Evolutionary conservation across 129 eudicot genomes (phyloP).

Genomic region (Helianthus tuberosus): DNA sequence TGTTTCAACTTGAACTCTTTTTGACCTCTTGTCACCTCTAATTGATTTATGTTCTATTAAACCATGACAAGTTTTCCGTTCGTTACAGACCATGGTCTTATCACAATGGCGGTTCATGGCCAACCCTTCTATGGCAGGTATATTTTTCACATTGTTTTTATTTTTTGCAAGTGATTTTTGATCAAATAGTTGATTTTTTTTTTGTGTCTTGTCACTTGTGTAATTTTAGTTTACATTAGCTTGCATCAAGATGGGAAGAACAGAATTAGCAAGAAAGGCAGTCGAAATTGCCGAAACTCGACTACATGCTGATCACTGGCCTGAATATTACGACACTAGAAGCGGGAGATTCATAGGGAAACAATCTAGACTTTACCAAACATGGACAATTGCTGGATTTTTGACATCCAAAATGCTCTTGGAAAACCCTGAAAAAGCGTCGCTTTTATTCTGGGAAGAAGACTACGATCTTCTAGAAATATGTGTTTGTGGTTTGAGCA

Average conservation of each 20-base stretch:
- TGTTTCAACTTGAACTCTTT: neutral
- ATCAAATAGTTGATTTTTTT: neutral
- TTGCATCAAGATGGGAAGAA: slow-evolving; percentile 93
- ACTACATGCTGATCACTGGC: slow-evolving; percentile 74
- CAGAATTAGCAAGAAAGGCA: slow-evolving; percentile 79
- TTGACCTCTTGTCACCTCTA: neutral
- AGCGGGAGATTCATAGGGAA: slow-evolving; percentile 86
- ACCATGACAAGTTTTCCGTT: slow-evolving; percentile 6
- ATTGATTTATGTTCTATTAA: neutral
- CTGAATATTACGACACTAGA: slow-evolving; percentile 92
- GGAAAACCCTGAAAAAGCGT: slow-evolving; percentile 79
- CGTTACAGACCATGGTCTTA: slow-evolving; percentile 95
- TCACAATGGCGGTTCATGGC: slow-evolving; percentile 99
- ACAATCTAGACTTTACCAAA: slow-evolving; percentile 94
- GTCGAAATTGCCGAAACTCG: slow-evolving; percentile 69
- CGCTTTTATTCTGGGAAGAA: slow-evolving; percentile 84
- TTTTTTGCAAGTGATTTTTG: neutral
- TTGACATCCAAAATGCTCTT: slow-evolving; percentile 85
- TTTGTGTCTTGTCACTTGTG: neutral
- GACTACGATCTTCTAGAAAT: slow-evolving; percentile 92
- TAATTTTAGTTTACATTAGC: slow-evolving; percentile 80
- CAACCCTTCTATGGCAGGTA: slow-evolving; percentile 98
- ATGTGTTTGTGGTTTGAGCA: slow-evolving; percentile 81
- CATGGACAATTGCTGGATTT: slow-evolving; percentile 96
- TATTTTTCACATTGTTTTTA: slow-evolving; percentile 8